These are phyloP conservation scores for Cucurbita ficifolia DNA, from an alignment of 306 rosid species.

Conservation along the genomic window DNA sequence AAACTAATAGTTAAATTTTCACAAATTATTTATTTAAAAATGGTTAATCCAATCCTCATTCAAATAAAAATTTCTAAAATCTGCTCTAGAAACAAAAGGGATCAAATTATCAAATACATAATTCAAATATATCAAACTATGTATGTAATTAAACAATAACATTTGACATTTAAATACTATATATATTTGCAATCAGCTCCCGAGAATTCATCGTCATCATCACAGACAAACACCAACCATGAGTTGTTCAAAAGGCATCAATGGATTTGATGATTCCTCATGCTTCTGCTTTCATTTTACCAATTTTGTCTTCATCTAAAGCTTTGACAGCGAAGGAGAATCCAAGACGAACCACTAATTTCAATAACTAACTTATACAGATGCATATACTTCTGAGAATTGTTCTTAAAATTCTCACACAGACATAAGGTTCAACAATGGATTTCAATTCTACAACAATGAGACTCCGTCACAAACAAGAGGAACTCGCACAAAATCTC, in stretches of 20 bases:
- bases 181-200: no score
- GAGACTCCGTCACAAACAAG: background rate
- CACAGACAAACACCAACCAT: background rate
- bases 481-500: constrained; percentile 4
- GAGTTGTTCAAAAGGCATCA: background rate
- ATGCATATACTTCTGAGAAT: no score
- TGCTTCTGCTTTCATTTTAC: background rate
- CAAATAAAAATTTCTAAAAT: no score
- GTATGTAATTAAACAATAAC: no score
- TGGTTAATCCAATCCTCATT: no score
- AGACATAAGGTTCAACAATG: background rate
- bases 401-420: background rate
- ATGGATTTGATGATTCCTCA: background rate
- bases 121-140: no score
- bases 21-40: no score
- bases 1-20: no score
- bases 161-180: no score
- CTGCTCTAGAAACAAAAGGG: no score
- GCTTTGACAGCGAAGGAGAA: background rate
- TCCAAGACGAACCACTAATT: background rate
- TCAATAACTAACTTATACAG: no score
- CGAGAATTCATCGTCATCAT: background rate
- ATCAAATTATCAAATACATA: no score
- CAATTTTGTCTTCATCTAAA: background rate
- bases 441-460: background rate